Evolutionary conservation across 2,329 filamentous ascomycete species (phyloP).

Genomic region (Madurella fahalii): DNA sequence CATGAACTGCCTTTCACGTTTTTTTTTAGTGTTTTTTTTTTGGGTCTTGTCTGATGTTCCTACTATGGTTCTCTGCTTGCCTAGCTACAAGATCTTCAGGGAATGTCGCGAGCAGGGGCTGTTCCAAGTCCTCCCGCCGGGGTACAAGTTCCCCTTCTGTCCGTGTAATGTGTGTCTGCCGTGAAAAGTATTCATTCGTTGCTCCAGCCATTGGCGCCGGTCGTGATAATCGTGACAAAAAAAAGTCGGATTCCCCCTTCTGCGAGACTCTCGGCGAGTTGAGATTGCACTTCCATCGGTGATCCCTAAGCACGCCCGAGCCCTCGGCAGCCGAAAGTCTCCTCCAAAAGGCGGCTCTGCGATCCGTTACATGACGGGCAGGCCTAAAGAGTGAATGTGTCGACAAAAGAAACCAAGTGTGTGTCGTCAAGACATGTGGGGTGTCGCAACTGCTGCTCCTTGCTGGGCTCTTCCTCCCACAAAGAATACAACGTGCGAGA

Average conservation of each 20-base stretch:
- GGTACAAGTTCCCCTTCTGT: background rate
- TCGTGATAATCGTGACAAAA: background rate
- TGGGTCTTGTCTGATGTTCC: background rate
- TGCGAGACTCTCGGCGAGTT: background rate
- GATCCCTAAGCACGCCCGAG: background rate
- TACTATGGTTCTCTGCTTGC: background rate
- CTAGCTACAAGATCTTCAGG: slow-evolving; percentile 2
- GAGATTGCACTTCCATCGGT: background rate
- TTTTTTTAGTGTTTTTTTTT: background rate
- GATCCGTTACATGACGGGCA: slow-evolving; percentile 1
- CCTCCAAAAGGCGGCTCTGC: background rate
- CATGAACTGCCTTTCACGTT: background rate
- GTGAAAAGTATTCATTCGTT: background rate
- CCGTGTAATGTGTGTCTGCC: background rate
- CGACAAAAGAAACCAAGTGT: slow-evolving; percentile 15
- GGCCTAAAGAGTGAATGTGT: slow-evolving; percentile 4
- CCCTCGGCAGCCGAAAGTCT: background rate
- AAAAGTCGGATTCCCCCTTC: background rate
- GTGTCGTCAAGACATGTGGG: slow-evolving; percentile 19
- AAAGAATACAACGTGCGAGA: slow-evolving; percentile 6
- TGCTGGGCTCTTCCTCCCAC: slow-evolving; percentile 21
- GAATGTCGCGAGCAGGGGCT: background rate
- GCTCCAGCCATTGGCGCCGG: background rate
- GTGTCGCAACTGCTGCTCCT: slow-evolving; percentile 6
- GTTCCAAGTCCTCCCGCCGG: slow-evolving; percentile 1